Evolutionary conservation across 352 stramenopile species (phyloP).

Genomic region (Phytophthora nicotianae): DNA sequence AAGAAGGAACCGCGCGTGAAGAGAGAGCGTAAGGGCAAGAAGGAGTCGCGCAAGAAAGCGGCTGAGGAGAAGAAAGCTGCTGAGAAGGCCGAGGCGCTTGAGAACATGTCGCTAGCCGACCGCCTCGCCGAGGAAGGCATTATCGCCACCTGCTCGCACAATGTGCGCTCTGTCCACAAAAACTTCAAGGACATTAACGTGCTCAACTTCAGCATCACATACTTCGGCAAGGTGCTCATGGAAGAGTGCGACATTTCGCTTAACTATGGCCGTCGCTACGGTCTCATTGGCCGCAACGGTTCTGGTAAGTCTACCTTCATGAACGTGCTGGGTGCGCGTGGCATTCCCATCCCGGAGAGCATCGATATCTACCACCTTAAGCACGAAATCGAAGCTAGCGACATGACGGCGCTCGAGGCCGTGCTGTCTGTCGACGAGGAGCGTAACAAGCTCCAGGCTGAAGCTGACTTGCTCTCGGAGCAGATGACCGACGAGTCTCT

Average conservation of each 20-base stretch:
- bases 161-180: conserved; percentile 89
- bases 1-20: conserved; percentile 71
- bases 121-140: conserved; percentile 94
- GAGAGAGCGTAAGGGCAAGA: conserved; percentile 82
- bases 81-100: conserved; percentile 65
- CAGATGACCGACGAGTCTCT: conserved; percentile 90
- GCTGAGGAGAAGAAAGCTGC: conserved; percentile 82
- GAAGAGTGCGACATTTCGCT: conserved; percentile 96
- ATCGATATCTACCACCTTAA: conserved; percentile 98
- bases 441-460: conserved; percentile 90
- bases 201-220: conserved; percentile 96
- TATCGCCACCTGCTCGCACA: conserved; percentile 96
- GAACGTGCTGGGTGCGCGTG: conserved; percentile 94
- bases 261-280: conserved; percentile 98
- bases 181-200: conserved; percentile 99
- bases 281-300: conserved; percentile 96
- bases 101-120: conserved; percentile 84
- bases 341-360: conserved; percentile 93
- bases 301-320: conserved; percentile 97
- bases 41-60: conserved; percentile 75
- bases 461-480: conserved; percentile 93
- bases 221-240: conserved; percentile 96
- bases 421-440: conserved; percentile 96
- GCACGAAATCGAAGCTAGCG: conserved; percentile 95
- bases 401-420: conserved; percentile 94